Percentiles rank a stretch among this genome's conserved stretches.
Conservation (phyloP, 179 eudicot species). For the Silene coronaria region DNA sequence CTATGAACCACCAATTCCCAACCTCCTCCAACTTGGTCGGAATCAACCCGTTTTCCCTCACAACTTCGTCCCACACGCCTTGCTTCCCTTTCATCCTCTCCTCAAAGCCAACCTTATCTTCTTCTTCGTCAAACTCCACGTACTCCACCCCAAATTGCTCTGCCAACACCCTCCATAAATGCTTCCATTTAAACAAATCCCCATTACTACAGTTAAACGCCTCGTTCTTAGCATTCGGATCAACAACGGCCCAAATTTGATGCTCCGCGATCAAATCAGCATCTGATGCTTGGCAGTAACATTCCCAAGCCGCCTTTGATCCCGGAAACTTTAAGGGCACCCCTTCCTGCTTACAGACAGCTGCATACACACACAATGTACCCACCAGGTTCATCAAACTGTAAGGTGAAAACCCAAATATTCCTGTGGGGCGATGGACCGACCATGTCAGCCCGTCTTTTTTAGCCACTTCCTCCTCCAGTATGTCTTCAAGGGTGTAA, state of each 20-base stretch:
- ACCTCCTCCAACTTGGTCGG: constrained; percentile 41
- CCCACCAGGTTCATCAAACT: constrained; percentile 41
- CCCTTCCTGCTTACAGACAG: constrained; percentile 45
- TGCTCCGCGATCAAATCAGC: constrained; percentile 49
- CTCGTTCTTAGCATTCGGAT: constrained; percentile 44
- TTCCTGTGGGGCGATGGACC: constrained; percentile 32
- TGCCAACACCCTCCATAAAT: constrained; percentile 35
- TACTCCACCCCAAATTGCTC: constrained; percentile 44
- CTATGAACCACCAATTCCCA: constrained; percentile 38
- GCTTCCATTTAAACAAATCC: constrained; percentile 48
- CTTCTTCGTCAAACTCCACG: constrained; percentile 26
- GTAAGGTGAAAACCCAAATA: constrained; percentile 43
- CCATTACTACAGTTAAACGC: constrained; percentile 47
- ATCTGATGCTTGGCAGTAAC: constrained; percentile 36
- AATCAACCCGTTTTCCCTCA: constrained; percentile 30
- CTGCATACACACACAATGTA: constrained; percentile 37
- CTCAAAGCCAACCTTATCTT: constrained; percentile 21
- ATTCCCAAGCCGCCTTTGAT: constrained; percentile 33
- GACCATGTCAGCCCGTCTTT: constrained; percentile 27
- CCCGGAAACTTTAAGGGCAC: constrained; percentile 35
- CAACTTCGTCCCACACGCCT: constrained; percentile 40
- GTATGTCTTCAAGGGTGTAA: constrained; percentile 33
- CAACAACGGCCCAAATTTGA: constrained; percentile 50
- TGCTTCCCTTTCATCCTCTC: constrained; percentile 41
- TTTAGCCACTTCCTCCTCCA: constrained; percentile 27